These are phyloP conservation scores for Mycena leptocephala DNA, from an alignment of 768 basidiomycete genomes.

Conservation along the genomic window DNA sequence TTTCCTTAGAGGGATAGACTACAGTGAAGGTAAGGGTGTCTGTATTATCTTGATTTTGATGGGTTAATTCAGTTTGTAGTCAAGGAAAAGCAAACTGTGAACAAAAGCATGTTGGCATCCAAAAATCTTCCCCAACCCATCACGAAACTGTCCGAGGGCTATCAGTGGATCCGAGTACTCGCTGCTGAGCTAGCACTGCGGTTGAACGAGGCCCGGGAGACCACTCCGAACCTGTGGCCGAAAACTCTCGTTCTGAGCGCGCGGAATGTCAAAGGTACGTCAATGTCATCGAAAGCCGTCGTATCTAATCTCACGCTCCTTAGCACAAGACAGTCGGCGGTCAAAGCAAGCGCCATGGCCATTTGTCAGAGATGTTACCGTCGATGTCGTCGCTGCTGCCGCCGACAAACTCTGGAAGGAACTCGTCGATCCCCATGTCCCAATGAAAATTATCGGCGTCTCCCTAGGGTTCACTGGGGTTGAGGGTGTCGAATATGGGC, in stretches of 20 bases:
- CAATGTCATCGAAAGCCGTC: not conserved
- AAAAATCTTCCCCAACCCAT: conserved; percentile 93
- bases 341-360: conserved; percentile 94
- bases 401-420: conserved; percentile 93
- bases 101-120: conserved; percentile 96
- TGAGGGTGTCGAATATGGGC: conserved; percentile 82
- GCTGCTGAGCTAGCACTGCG: conserved; percentile 92
- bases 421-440: conserved; percentile 71
- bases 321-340: conserved; percentile 76
- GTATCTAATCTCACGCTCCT: conserved; percentile 5
- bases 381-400: conserved; percentile 82
- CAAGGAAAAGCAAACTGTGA: conserved; percentile 84
- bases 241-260: conserved; percentile 90
- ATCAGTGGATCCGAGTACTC: conserved; percentile 93
- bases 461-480: conserved; percentile 85
- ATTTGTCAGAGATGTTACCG: conserved; percentile 80
- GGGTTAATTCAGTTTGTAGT: conserved; percentile 63
- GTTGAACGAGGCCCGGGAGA: conserved; percentile 85
- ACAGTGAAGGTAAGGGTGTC: conserved; percentile 19
- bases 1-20: conserved; percentile 28
- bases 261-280: conserved; percentile 69
- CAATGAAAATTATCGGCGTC: conserved; percentile 82
- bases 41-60: not conserved
- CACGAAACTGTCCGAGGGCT: conserved; percentile 80
- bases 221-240: conserved; percentile 88